Percentiles rank a stretch among this genome's conserved stretches.
phyloP scores from a whole-genome alignment of 768 basidiomycete genomes.

The Serendipita indica region DNA sequence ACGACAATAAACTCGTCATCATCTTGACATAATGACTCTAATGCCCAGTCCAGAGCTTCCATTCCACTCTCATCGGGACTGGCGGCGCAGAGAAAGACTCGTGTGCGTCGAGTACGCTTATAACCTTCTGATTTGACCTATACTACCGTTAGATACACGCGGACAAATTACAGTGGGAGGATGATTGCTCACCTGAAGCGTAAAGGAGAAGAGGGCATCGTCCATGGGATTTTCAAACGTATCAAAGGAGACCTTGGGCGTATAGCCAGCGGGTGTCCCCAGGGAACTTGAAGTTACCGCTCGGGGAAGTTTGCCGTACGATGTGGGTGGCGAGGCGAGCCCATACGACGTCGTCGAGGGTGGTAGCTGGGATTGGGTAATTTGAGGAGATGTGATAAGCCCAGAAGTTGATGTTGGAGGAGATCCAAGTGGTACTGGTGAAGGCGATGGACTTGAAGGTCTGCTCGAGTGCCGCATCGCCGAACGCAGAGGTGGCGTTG shows the following conservation, averaged over 20 bases:
- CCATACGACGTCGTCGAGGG: neutral
- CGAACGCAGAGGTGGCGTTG: neutral
- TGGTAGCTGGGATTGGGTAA: too few relatives aligned
- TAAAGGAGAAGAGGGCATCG: constrained; percentile 77
- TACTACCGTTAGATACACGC: neutral
- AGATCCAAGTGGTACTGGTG: neutral
- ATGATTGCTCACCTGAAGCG: constrained; percentile 32
- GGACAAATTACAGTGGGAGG: neutral
- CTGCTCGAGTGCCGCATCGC: neutral
- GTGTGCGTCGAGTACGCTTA: constrained; percentile 52
- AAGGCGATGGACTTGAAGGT: neutral
- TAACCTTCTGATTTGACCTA: constrained; percentile 72
- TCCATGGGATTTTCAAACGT: constrained; percentile 64
- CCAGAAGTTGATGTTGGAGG: neutral
- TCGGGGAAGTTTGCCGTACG: neutral
- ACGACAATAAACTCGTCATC: constrained; percentile 90
- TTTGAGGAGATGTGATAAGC: neutral
- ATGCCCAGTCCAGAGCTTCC: constrained; percentile 85
- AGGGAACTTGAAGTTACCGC: neutral
- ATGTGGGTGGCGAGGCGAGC: neutral
- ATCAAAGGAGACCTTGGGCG: constrained; percentile 70
- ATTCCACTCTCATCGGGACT: constrained; percentile 77
- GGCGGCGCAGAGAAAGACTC: constrained; percentile 81
- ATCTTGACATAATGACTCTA: constrained; percentile 69
- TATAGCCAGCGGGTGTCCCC: constrained; percentile 20